Evolutionary conservation across 2,329 filamentous ascomycete species (phyloP).

Genomic region (Tolypocladium capitatum): DNA sequence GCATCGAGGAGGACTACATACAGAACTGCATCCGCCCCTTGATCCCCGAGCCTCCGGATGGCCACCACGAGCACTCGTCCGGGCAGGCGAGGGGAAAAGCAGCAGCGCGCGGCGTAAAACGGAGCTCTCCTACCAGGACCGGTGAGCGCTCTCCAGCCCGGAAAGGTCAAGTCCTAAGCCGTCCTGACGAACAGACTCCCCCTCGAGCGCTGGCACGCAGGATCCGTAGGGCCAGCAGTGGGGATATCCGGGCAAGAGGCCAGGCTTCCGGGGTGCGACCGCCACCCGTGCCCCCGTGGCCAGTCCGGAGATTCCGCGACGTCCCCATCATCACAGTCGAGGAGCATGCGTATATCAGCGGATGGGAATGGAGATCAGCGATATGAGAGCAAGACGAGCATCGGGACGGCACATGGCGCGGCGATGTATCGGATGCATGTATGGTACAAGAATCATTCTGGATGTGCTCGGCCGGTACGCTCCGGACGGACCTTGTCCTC

Average conservation of each 20-base stretch:
- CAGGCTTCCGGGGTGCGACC: slow-evolving; percentile 2
- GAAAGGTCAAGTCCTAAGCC: slow-evolving; percentile 8
- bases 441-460: background rate
- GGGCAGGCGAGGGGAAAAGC: background rate
- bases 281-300: slow-evolving; percentile 13
- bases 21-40: slow-evolving; percentile 22
- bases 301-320: slow-evolving; percentile 10
- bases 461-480: background rate
- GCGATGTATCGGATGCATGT: background rate
- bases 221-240: background rate
- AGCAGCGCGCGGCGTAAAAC: slow-evolving; percentile 3
- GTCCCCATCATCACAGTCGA: slow-evolving; percentile 17
- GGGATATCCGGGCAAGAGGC: background rate
- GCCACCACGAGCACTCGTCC: background rate
- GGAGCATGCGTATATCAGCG: slow-evolving; percentile 6
- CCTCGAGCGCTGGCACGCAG: slow-evolving; percentile 3
- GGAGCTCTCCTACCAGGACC: slow-evolving; percentile 6
- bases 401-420: background rate
- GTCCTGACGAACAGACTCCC: slow-evolving; percentile 4
- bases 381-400: background rate
- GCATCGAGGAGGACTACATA: slow-evolving; percentile 22
- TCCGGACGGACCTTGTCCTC: too few species aligned
- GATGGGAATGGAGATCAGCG: slow-evolving; percentile 4
- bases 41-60: slow-evolving; percentile 13
- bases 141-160: slow-evolving; percentile 12